phyloP scores from a whole-genome alignment of 2,329 filamentous ascomycete genomes.

The Exophiala alcalophila region DNA sequence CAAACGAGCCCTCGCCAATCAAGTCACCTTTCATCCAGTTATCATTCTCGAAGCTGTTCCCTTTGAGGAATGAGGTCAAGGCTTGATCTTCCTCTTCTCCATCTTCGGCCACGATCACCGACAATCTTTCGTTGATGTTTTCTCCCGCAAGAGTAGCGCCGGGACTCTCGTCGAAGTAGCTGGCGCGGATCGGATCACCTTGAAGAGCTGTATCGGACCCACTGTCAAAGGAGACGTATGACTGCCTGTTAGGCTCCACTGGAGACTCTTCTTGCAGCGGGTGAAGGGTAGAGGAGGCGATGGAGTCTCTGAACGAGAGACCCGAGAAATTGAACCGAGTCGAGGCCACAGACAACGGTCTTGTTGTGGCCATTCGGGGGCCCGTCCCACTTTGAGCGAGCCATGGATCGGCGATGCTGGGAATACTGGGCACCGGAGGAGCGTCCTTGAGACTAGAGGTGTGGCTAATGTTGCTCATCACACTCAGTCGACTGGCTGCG shows the following conservation, averaged over 20 bases:
- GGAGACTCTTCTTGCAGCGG: conserved; percentile 88
- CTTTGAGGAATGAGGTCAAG: conserved; percentile 81
- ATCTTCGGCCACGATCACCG: conserved; percentile 80
- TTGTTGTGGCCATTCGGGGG: conserved; percentile 43
- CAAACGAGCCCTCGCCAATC: conserved; percentile 95
- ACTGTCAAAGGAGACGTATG: conserved; percentile 73
- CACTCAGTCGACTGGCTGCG: conserved; percentile 87
- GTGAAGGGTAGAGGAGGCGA: conserved; percentile 83
- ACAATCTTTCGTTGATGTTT: conserved; percentile 66
- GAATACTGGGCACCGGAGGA: conserved; percentile 87
- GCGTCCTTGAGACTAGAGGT: conserved; percentile 90
- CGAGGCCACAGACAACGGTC: conserved; percentile 55
- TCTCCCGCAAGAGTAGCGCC: conserved; percentile 52
- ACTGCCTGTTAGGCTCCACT: conserved; percentile 84
- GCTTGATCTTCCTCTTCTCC: conserved; percentile 90
- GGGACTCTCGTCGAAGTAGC: conserved; percentile 81
- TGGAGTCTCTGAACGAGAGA: conserved; percentile 75
- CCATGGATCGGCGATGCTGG: conserved; percentile 72
- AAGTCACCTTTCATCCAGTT: conserved; percentile 99
- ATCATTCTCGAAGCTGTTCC: conserved; percentile 92
- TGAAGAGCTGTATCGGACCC: conserved; percentile 64
- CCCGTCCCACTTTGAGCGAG: conserved; percentile 60
- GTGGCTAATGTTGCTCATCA: conserved; percentile 89
- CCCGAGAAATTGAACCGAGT: conserved; percentile 58
- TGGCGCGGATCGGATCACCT: conserved; percentile 70